Evolutionary conservation across 1,139 yeast genomes (phyloP).

Genomic region (Arxiozyma slooffiae): DNA sequence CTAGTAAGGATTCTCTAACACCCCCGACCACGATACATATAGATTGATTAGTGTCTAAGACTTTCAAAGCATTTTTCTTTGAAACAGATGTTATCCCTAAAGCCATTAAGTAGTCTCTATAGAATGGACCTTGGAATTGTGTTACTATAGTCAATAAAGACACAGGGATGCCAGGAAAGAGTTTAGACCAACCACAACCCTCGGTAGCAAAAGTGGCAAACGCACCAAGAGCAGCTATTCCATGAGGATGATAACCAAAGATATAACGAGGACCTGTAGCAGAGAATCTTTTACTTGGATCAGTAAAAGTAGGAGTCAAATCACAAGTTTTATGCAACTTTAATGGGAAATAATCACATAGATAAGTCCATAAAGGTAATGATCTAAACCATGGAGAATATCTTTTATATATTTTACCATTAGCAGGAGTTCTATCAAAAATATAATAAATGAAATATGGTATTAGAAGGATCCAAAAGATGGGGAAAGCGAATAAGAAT

Average conservation of each 20-base stretch:
- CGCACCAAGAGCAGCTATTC: slow-evolving; percentile 88
- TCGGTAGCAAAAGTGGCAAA: slow-evolving; percentile 82
- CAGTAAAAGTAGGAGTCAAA: slow-evolving; percentile 63
- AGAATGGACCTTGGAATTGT: slow-evolving; percentile 80
- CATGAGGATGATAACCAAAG: slow-evolving; percentile 95
- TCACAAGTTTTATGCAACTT: slow-evolving; percentile 60
- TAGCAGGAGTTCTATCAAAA: slow-evolving; percentile 56
- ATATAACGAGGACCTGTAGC: slow-evolving; percentile 66
- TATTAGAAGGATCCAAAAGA: slow-evolving; percentile 57
- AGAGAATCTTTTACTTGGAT: slow-evolving; percentile 10
- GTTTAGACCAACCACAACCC: slow-evolving; percentile 54
- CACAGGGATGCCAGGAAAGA: slow-evolving; percentile 75
- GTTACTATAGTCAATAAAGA: slow-evolving; percentile 73
- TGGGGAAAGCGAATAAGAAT: slow-evolving; percentile 53
- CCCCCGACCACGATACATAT: slow-evolving; percentile 92
- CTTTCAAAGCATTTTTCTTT: slow-evolving; percentile 55
- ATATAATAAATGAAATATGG: slow-evolving; percentile 50
- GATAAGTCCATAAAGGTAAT: slow-evolving; percentile 58
- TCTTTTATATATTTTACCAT: slow-evolving; percentile 57
- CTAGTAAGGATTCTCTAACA: slow-evolving; percentile 77
- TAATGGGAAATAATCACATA: slow-evolving; percentile 74
- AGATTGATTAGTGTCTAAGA: slow-evolving; percentile 61
- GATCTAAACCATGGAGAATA: slow-evolving; percentile 51
- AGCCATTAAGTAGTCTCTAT: slow-evolving; percentile 73
- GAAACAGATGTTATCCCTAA: slow-evolving; percentile 84